Conservation (phyloP, 176 grass and related monocot genomes). For the Oryza meridionalis region DNA sequence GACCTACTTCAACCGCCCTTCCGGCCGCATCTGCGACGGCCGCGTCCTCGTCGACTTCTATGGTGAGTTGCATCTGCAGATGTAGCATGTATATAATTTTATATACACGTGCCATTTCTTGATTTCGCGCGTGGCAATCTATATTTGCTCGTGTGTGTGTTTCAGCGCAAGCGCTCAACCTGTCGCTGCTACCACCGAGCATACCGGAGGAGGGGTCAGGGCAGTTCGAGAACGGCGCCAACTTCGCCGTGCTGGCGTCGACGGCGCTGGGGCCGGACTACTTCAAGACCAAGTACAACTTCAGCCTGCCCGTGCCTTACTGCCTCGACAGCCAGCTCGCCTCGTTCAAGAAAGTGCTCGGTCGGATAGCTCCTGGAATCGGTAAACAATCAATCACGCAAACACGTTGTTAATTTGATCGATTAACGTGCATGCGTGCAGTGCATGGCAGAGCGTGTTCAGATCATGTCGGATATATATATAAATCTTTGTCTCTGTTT, state of each 20-base stretch:
- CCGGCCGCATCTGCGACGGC: conserved; percentile 56
- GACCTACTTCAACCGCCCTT: conserved; percentile 59
- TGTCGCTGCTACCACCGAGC: conserved; percentile 48
- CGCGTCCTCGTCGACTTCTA: conserved; percentile 62
- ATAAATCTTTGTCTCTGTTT: neutral
- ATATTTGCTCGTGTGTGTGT: neutral
- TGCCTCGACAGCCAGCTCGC: conserved; percentile 43
- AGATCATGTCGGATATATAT: neutral
- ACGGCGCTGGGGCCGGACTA: conserved; percentile 44
- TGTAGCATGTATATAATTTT: neutral
- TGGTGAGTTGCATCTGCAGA: conserved; percentile 28
- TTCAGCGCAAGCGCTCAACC: conserved; percentile 60
- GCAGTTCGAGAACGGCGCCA: conserved; percentile 54
- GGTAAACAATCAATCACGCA: neutral
- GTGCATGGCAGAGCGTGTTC: neutral
- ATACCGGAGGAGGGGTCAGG: conserved; percentile 31
- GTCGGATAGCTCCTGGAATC: conserved; percentile 39
- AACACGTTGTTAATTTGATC: neutral
- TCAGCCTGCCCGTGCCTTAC: neutral
- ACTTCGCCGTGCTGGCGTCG: conserved; percentile 57
- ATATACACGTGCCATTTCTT: neutral
- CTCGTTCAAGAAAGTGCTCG: conserved; percentile 55
- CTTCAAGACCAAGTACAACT: conserved; percentile 6
- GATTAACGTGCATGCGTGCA: neutral
- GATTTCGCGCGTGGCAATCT: neutral